Evolutionary conservation across 2,329 filamentous ascomycete genomes (phyloP), one percentile per base, ranked within the genome.

Genomic region (Fusarium tricinctum): DNA sequence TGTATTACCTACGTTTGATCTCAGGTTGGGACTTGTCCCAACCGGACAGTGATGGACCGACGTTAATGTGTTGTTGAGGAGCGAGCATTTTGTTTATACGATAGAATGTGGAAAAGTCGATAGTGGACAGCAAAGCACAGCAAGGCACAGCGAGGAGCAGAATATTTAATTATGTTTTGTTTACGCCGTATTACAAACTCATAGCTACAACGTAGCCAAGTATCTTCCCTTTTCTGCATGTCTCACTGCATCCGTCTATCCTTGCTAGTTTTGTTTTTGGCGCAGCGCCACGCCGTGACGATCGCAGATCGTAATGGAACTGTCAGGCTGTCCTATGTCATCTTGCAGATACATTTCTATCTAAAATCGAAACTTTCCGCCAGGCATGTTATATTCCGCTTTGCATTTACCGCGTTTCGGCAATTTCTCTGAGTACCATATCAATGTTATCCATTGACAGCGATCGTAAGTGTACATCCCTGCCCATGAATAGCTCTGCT

Each of bases 371-470:
- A 8, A n/a, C 9, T n/a, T n/a, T 38, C 8, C 17, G 35, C 17
- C 8, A 10, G 8, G 17, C 15, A 26, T 40, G 15, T 5, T 15
- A 14, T 22, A 17, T 57, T 20, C 51, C 26, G 19, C 8, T 1
- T 12, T 32, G 13, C 33, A 9, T 7, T 8, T 63, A 63, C 17
- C 42, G 26, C 13, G 43, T 42, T 23, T 59, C 53, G 5, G 48
- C 60, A 22, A 65, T 65, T 19, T 65, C 62, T 6, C 45, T 26
- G 15, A 65, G 53, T 22, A 65, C 59, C 3, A 5, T 22, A 33
- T 65, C 59, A 1, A 65, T 64, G 23, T 26, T 64, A 3, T 66
- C 62, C 59, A 64, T 66, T 1, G 60, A 53, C 10, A 66, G 26
- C 4, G 43, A 38, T 9, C 62, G 48, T 33, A 66, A 8, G n/a